Percentiles rank a stretch among this genome's conserved stretches.
phyloP scores from a whole-genome alignment of 2,329 filamentous ascomycete species.

The Ramularia endophylla region DNA sequence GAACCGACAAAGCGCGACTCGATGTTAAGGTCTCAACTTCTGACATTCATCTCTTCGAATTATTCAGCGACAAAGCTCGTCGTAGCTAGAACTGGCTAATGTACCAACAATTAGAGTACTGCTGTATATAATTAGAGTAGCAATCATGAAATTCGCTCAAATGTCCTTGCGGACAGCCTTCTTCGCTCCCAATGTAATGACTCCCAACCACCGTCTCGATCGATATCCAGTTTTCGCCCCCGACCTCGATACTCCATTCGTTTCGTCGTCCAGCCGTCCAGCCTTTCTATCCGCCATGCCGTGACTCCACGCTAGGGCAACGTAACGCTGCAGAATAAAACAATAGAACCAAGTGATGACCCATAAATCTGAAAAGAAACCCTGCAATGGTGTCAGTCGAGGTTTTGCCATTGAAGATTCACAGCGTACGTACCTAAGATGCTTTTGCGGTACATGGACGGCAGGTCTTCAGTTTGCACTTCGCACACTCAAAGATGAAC shows the following conservation, averaged over 20 bases:
- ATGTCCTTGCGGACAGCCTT: constrained; percentile 19
- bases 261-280: constrained; percentile 3
- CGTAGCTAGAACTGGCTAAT: too few relatives aligned
- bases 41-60: neutral
- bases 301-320: constrained; percentile 25
- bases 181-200: neutral
- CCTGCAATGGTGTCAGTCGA: too few relatives aligned
- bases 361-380: neutral
- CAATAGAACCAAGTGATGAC: constrained; percentile 11
- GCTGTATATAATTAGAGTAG: too few relatives aligned
- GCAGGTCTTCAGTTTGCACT: constrained; percentile 48
- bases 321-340: constrained; percentile 25
- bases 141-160: neutral
- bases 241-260: constrained; percentile 3
- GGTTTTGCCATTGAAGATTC: too few relatives aligned
- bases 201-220: neutral
- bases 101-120: too few relatives aligned
- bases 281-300: constrained; percentile 9
- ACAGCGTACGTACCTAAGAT: constrained; percentile 17
- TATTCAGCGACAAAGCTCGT: too few relatives aligned
- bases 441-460: constrained; percentile 42
- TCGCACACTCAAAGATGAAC: constrained; percentile 46
- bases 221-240: constrained; percentile 1
- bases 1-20: too few relatives aligned
- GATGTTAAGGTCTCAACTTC: too few relatives aligned